These are phyloP conservation scores for Camelina neglecta DNA, from an alignment of 345 rosid species.

Conservation along the genomic window DNA sequence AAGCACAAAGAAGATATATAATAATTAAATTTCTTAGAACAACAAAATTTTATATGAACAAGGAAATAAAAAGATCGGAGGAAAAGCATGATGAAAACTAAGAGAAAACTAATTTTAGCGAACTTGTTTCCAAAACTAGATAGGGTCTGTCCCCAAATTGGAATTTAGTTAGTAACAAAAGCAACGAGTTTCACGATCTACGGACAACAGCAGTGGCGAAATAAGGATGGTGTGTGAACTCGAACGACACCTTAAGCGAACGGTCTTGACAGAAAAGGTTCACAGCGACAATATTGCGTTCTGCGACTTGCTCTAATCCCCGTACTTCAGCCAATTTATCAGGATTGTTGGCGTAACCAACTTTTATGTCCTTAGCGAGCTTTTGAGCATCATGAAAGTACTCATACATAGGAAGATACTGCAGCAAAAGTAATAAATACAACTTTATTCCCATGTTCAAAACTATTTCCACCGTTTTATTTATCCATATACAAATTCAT, in stretches of 20 bases:
- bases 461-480: neutral
- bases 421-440: constrained; percentile 31
- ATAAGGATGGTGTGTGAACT: constrained; percentile 85
- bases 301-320: constrained; percentile 88
- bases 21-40: neutral
- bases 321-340: constrained; percentile 75
- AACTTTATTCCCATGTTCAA: neutral
- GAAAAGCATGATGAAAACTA: neutral
- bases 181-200: constrained; percentile 64
- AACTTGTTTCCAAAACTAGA: neutral
- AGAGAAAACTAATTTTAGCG: neutral
- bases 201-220: constrained; percentile 88
- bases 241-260: constrained; percentile 87
- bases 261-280: constrained; percentile 70
- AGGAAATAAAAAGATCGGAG: neutral
- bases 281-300: constrained; percentile 80
- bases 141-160: neutral
- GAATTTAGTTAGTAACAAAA: constrained; percentile 6
- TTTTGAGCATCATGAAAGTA: constrained; percentile 90
- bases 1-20: neutral
- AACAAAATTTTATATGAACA: constrained; percentile 7
- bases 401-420: constrained; percentile 70
- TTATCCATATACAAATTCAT: constrained; percentile 6
- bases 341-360: constrained; percentile 68
- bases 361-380: constrained; percentile 80